Evolutionary conservation across 1,284 basidiomycete genomes (phyloP).

Genomic region (Marasmius tenuissimus): DNA sequence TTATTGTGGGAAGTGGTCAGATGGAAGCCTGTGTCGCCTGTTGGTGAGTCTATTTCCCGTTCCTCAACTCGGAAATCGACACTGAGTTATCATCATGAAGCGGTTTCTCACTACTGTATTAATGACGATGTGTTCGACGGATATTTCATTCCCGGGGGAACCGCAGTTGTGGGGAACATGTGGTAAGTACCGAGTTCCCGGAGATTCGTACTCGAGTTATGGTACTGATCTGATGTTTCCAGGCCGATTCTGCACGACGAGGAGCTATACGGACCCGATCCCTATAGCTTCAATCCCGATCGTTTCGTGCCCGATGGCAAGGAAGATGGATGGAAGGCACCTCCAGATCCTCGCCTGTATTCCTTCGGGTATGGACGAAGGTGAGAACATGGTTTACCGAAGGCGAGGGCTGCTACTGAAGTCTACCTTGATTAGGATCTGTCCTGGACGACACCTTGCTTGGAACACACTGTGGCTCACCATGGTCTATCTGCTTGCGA

Average conservation of each 20-base stretch:
- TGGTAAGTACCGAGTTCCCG: neutral
- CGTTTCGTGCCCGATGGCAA: neutral
- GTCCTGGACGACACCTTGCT: neutral
- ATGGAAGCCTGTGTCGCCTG: neutral
- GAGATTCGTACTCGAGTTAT: neutral
- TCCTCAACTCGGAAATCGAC: neutral
- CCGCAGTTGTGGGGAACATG: neutral
- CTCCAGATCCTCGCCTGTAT: neutral
- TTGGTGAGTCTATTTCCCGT: neutral
- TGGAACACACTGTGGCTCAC: neutral
- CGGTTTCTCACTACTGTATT: neutral
- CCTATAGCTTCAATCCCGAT: neutral
- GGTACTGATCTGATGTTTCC: neutral
- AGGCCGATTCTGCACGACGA: neutral
- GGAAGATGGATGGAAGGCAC: neutral
- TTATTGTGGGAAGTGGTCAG: neutral
- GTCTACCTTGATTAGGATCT: neutral
- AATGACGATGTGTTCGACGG: neutral
- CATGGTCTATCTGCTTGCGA: neutral
- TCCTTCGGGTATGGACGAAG: slow-evolving; percentile 1
- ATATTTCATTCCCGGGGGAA: slow-evolving; percentile 3
- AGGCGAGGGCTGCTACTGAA: neutral
- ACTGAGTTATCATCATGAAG: neutral
- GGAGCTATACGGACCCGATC: neutral
- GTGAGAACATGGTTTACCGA: neutral